Base-by-base conservation (phyloP, 1,284 basidiomycete species). In the Rhodotorula sp. region DNA sequence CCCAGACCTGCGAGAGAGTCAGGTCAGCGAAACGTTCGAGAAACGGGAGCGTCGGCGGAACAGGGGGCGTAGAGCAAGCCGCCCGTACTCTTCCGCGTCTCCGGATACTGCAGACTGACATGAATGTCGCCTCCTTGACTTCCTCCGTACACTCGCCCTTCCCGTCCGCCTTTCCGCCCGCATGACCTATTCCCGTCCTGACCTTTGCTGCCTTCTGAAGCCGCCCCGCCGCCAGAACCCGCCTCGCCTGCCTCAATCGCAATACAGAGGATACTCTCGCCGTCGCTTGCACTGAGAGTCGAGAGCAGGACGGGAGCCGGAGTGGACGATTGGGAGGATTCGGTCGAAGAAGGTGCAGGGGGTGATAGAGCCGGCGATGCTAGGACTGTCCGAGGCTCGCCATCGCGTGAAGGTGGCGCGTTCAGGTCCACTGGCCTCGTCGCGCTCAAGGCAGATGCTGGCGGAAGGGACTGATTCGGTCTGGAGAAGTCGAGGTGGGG, bases 91-190 rank as follows among this genome's bases (percentile, higher is more conserved):
- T 44, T 17, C 39, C 39, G 39, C 39, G 11, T 44, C 4, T 44
- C 11, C 39, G 11, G 9, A 17, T 13, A 44, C 39, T 15, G 59
- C 80, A 76, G 10, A 80, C 83, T 78, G 76, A 91, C 90, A 62
- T 87, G 88, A 66, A 87, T 92, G 76, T 90, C 86, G 66, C 86
- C 83, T 64, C 86, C 87, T 78, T 94, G 92, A 75, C 88, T 90
- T 1, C 92, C 92, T 54, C 89, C 90, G 78, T 90, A 95, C 63
- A 95, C 90, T 77, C 59, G 64, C 44, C 32, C 60, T 4, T 20
- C 52, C 7, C 27, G 49, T 20, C 44, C 62, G 17, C 4, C 61
- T 36, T 34, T 62, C 13, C 29, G 59, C 15, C 11, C 29, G 32
- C 39, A 34, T 0, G 7, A 6, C 15, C 32, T 24, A 39, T 54